These are phyloP conservation scores for Pichia ethanolica DNA, from an alignment of 805 yeast species.

Conservation along the genomic window DNA sequence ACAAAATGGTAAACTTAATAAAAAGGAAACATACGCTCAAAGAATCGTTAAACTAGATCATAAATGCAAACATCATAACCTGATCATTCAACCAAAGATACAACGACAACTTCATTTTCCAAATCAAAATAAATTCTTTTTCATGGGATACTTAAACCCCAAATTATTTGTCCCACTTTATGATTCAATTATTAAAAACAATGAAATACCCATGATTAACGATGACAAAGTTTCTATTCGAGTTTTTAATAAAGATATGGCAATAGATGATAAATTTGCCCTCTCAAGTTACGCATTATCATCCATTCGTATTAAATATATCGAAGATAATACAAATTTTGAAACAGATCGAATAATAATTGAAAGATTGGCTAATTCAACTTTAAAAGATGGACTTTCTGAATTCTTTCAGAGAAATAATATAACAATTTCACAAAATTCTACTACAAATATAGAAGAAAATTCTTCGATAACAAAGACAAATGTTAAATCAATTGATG, in stretches of 20 bases:
- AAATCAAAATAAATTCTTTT: background rate
- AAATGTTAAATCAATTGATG: slow-evolving; percentile 2
- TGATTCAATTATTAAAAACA: background rate
- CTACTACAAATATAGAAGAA: background rate
- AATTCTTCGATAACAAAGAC: background rate
- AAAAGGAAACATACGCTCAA: background rate
- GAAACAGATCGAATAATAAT: background rate
- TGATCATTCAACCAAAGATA: background rate
- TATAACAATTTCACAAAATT: background rate
- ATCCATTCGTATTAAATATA: background rate
- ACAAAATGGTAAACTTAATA: background rate
- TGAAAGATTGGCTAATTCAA: background rate
- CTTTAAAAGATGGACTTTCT: background rate
- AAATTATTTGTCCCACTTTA: background rate
- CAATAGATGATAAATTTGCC: background rate
- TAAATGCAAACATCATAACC: too few species aligned
- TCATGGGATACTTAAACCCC: background rate
- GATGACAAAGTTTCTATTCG: background rate
- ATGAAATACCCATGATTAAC: background rate
- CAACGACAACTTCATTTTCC: too few species aligned
- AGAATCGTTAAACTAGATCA: background rate
- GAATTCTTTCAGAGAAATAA: background rate
- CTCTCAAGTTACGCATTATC: background rate
- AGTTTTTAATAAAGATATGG: background rate
- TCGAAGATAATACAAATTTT: background rate